phyloP scores from a whole-genome alignment of 768 basidiomycete species.

The Mycena rebaudengoi region DNA sequence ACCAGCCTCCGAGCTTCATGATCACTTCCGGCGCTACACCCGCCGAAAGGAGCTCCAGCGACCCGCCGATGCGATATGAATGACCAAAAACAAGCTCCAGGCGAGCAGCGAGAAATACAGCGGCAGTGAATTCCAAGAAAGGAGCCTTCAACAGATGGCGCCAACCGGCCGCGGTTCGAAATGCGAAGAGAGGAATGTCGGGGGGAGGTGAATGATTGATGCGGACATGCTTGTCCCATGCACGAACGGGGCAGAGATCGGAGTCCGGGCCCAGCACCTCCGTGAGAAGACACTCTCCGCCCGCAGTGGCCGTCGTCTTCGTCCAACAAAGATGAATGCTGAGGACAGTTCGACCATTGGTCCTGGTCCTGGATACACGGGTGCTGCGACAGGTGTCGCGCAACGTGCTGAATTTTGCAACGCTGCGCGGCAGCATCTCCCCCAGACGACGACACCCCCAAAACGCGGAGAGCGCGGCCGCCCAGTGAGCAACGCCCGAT shows the following conservation, averaged over 20 bases:
- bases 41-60: neutral
- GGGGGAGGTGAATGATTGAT: neutral
- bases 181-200: neutral
- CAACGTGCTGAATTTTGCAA: neutral
- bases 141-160: neutral
- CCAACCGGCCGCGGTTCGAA: neutral
- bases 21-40: neutral
- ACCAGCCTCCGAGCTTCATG: too few relatives aligned
- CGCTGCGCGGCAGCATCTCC: neutral
- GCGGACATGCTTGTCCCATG: neutral
- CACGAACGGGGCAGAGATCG: neutral
- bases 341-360: neutral
- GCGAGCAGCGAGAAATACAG: neutral
- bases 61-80: neutral
- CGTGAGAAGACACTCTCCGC: neutral
- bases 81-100: neutral
- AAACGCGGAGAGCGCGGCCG: neutral
- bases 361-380: too few relatives aligned
- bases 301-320: neutral
- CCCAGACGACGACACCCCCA: neutral
- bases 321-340: neutral
- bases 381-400: neutral
- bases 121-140: neutral
- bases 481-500: neutral
- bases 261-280: neutral